A percentile compares a stretch with the other conserved stretches of the same genome.
phyloP scores from a whole-genome alignment of 208 protist genomes.

The Wallacemonas rigidus region DNA sequence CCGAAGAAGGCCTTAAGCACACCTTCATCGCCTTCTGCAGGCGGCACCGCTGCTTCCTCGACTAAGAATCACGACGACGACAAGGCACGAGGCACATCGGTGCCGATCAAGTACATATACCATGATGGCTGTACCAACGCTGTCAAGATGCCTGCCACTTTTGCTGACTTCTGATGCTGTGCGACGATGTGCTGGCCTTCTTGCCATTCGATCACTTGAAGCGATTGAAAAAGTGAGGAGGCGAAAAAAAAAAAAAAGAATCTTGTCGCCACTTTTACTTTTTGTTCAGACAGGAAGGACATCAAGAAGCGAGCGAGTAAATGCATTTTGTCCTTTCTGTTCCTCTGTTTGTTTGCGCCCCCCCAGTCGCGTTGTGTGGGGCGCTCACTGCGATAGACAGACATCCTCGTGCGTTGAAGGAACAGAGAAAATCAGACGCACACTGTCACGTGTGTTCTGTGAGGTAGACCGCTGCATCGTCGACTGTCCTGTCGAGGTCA shows the following conservation, averaged over 20 bases:
- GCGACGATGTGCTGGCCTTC: too few species aligned
- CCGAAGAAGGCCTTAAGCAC: conserved; percentile 17
- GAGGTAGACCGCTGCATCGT: too few species aligned
- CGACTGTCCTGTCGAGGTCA: too few species aligned
- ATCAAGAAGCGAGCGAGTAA: background rate
- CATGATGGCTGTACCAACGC: conserved; percentile 85
- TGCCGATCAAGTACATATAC: conserved; percentile 60
- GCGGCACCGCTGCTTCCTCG: conserved; percentile 6
- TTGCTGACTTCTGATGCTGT: conserved; percentile 60
- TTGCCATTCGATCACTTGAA: background rate
- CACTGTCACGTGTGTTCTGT: too few species aligned
- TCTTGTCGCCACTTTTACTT: background rate
- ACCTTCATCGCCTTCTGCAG: background rate
- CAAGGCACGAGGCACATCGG: background rate
- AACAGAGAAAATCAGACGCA: too few species aligned
- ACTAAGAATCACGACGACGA: background rate
- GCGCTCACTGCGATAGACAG: too few species aligned
- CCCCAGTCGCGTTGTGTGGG: too few species aligned
- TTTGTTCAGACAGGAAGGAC: background rate
- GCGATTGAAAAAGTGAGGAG: background rate
- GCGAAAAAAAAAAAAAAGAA: background rate
- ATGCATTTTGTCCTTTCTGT: too few species aligned
- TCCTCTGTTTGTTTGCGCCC: background rate
- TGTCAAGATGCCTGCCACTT: conserved; percentile 69
- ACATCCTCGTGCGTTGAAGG: too few species aligned